A percentile compares a stretch with the other conserved stretches of the same genome.
Evolutionary conservation across 139 green algal species (phyloP).

Genomic region (Asterochloris erici): DNA sequence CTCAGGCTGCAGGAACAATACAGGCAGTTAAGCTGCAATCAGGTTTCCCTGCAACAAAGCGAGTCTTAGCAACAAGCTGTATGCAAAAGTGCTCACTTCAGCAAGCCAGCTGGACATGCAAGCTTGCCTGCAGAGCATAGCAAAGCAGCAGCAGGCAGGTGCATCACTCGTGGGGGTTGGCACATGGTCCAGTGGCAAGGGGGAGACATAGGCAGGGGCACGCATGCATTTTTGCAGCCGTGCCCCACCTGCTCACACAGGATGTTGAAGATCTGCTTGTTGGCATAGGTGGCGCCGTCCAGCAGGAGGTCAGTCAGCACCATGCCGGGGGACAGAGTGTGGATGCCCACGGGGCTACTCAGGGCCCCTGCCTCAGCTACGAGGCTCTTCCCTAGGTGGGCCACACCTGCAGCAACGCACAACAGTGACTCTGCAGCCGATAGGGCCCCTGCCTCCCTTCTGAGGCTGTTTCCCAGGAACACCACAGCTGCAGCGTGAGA

Average conservation of each 20-base stretch:
- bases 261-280: conserved; percentile 85
- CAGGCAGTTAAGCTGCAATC: not conserved
- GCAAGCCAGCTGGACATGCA: too few relatives aligned
- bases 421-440: not conserved
- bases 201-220: too few relatives aligned
- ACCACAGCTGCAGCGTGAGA: too few relatives aligned
- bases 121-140: too few relatives aligned
- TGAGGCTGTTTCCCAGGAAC: too few relatives aligned
- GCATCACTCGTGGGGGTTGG: too few relatives aligned
- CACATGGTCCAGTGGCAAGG: too few relatives aligned
- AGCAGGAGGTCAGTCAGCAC: conserved; percentile 89
- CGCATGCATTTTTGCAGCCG: too few relatives aligned
- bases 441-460: too few relatives aligned
- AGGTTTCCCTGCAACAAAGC: not conserved
- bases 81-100: too few relatives aligned
- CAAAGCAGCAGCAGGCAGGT: too few relatives aligned
- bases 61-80: too few relatives aligned
- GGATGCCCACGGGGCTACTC: conserved; percentile 38
- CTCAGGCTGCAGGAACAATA: conserved; percentile 62
- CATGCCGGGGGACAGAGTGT: conserved; percentile 82
- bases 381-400: conserved; percentile 63
- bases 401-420: conserved; percentile 43
- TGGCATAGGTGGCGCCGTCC: conserved; percentile 54
- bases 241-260: conserved; percentile 60
- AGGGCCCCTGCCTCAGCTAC: conserved; percentile 38